Percentiles rank a stretch among this genome's conserved stretches.
phyloP scores from a whole-genome alignment of 2,329 filamentous ascomycete genomes.

The Metarhizium album region DNA sequence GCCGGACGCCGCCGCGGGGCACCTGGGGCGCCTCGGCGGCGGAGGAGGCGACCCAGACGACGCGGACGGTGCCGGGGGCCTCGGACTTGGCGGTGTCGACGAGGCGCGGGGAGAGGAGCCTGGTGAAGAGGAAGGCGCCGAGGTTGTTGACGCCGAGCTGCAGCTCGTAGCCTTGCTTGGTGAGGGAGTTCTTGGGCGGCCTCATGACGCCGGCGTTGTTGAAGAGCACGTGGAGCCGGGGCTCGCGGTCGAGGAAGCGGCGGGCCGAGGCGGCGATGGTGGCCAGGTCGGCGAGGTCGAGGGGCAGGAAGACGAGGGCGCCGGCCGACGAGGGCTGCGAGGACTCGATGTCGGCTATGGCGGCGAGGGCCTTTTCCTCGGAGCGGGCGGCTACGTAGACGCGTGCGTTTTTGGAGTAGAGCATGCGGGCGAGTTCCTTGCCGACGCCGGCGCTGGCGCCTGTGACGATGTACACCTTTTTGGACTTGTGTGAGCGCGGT shows the following conservation, averaged over 20 bases:
- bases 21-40: conserved; percentile 6
- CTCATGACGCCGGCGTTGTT: conserved; percentile 30
- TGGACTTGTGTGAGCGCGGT: neutral
- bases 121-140: conserved; percentile 28
- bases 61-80: conserved; percentile 17
- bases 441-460: conserved; percentile 29
- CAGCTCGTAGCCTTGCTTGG: conserved; percentile 20
- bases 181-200: neutral
- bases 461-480: conserved; percentile 37
- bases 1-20: conserved; percentile 7
- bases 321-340: conserved; percentile 28
- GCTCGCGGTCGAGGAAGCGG: conserved; percentile 12
- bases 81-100: conserved; percentile 19
- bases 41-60: conserved; percentile 22
- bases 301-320: conserved; percentile 24
- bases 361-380: conserved; percentile 25
- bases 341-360: conserved; percentile 23
- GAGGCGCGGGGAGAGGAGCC: conserved; percentile 24
- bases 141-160: conserved; percentile 32
- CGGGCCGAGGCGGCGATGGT: conserved; percentile 18
- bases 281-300: conserved; percentile 27
- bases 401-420: conserved; percentile 39
- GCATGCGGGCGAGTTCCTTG: conserved; percentile 35
- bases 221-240: conserved; percentile 24
- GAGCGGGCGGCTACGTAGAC: conserved; percentile 41